These are phyloP conservation scores for Acanthamoeba quina DNA, from an alignment of 208 protist species.

Conservation along the genomic window DNA sequence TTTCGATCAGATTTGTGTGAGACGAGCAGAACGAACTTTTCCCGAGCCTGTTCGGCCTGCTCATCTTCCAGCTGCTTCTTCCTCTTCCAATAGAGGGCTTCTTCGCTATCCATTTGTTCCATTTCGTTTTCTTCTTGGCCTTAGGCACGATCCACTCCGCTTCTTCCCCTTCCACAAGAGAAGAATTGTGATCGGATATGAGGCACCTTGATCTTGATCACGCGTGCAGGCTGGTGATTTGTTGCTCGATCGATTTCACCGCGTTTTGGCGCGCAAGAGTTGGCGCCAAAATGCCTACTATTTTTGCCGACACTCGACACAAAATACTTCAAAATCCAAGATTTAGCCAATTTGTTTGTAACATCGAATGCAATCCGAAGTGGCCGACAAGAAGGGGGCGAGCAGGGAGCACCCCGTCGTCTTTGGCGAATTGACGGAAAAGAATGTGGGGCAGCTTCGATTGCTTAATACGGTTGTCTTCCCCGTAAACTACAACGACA, in stretches of 20 bases:
- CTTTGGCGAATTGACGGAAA: constrained; percentile 82
- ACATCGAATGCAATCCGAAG: background rate
- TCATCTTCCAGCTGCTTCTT: constrained; percentile 62
- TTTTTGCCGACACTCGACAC: no score
- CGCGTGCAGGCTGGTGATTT: no score
- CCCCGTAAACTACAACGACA: constrained; percentile 81
- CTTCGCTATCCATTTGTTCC: constrained; percentile 43
- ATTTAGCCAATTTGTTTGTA: no score
- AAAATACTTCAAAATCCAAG: no score
- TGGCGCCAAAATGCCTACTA: no score
- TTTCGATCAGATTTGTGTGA: background rate
- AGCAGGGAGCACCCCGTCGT: constrained; percentile 35
- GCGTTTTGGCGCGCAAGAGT: background rate
- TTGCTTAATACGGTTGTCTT: constrained; percentile 80
- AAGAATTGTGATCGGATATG: background rate
- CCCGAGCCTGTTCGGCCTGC: background rate
- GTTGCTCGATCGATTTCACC: background rate
- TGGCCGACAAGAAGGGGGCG: background rate
- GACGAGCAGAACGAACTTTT: background rate
- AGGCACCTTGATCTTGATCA: no score
- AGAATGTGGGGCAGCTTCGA: constrained; percentile 82
- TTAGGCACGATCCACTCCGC: background rate
- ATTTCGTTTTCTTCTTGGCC: background rate
- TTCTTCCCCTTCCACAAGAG: constrained; percentile 48
- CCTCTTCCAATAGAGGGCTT: constrained; percentile 58